A percentile compares a stretch with the other conserved stretches of the same genome.
These are phyloP conservation scores for Dendryphion nanum DNA, from an alignment of 2,329 filamentous ascomycete species.

Conservation along the genomic window DNA sequence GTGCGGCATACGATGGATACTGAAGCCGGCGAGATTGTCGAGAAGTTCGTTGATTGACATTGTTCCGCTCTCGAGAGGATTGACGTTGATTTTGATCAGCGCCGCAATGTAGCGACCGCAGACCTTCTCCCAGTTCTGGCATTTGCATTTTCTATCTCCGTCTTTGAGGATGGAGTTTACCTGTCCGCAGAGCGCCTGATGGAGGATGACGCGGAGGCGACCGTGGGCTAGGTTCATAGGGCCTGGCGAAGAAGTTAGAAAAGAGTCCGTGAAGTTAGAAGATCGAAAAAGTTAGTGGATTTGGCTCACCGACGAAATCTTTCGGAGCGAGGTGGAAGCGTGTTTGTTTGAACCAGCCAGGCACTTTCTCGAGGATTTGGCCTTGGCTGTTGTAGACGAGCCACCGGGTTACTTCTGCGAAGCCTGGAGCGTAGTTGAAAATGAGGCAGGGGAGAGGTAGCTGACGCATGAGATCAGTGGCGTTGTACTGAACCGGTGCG, in stretches of 20 bases:
- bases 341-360: constrained; percentile 16
- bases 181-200: constrained; percentile 13
- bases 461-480: neutral
- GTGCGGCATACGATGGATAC: constrained; percentile 4
- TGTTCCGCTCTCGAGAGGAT: constrained; percentile 18
- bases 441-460: constrained; percentile 26
- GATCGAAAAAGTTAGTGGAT: constrained; percentile 1
- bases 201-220: constrained; percentile 13
- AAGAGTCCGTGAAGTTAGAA: neutral
- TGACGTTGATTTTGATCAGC: constrained; percentile 12
- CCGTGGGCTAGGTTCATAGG: constrained; percentile 19
- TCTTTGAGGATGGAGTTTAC: constrained; percentile 8
- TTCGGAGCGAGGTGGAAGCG: constrained; percentile 11
- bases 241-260: constrained; percentile 7
- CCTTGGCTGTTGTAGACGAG: constrained; percentile 30
- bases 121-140: constrained; percentile 10
- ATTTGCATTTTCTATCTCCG: constrained; percentile 4
- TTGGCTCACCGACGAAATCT: constrained; percentile 18
- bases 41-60: no score
- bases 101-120: constrained; percentile 14
- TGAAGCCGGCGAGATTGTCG: constrained; percentile 12
- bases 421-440: constrained; percentile 30
- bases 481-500: neutral
- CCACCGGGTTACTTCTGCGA: constrained; percentile 23
- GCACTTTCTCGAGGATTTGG: constrained; percentile 24